phyloP scores from a whole-genome alignment of 495 filamentous ascomycete genomes.

The Hyphodiscus hymeniophilus region DNA sequence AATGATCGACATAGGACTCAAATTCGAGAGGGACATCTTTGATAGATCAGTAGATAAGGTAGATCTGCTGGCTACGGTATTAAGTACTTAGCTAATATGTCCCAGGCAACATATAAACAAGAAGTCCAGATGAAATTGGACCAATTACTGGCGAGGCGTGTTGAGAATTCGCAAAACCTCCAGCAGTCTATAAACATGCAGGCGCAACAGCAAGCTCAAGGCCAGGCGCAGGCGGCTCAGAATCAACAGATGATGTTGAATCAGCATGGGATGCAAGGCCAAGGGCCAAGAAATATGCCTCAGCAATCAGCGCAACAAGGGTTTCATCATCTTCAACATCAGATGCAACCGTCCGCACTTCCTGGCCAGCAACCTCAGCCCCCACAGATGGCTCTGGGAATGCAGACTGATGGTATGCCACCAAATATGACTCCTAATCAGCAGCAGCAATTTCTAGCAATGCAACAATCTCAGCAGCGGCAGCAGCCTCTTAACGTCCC shows the following conservation, averaged over 20 bases:
- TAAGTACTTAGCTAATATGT: slow-evolving; percentile 1
- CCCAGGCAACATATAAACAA: slow-evolving; percentile 24
- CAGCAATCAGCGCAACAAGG: slow-evolving; percentile 29
- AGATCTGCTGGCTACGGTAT: not conserved
- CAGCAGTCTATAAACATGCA: slow-evolving; percentile 21
- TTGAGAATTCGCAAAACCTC: slow-evolving; percentile 26
- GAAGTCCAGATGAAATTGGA: slow-evolving; percentile 33
- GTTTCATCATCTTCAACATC: slow-evolving; percentile 41
- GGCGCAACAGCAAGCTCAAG: slow-evolving; percentile 32
- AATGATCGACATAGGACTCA: slow-evolving; percentile 26
- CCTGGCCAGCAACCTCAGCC: slow-evolving; percentile 23
- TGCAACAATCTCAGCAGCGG: slow-evolving; percentile 13
- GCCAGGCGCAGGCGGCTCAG: slow-evolving; percentile 22
- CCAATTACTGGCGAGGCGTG: slow-evolving; percentile 35
- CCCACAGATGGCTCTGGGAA: slow-evolving; percentile 17
- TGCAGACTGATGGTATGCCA: slow-evolving; percentile 17
- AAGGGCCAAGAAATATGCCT: slow-evolving; percentile 26
- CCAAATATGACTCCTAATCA: slow-evolving; percentile 19
- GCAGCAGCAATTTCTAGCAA: slow-evolving; percentile 31
- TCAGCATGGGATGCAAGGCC: slow-evolving; percentile 32
- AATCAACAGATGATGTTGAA: slow-evolving; percentile 37
- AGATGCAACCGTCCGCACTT: slow-evolving; percentile 37
- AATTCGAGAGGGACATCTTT: slow-evolving; percentile 36
- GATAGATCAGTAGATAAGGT: slow-evolving; percentile 35
- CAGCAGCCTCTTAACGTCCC: slow-evolving; percentile 17